Evolutionary conservation across 1,139 yeast genomes (phyloP), one percentile per base, ranked within the genome.

Genomic region (Magnusiomyces tetraspermus): DNA sequence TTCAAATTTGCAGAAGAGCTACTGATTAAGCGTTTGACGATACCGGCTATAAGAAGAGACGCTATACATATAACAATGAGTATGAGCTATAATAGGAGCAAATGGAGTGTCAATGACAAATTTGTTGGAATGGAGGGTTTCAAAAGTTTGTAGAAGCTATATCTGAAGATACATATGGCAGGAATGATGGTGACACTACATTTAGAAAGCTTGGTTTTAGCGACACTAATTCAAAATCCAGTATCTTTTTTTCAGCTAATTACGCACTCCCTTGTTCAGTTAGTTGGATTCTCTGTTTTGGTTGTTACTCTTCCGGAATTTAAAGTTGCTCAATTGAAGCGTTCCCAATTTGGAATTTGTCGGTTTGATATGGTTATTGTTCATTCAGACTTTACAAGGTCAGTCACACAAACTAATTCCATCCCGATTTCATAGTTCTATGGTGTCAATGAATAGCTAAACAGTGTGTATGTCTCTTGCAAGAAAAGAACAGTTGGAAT

Each of bases 1-100:
- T 92, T 45, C 98, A 94, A 71, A 89, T 92, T 67, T 92, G 90
- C 72, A 78, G 97, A 60, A 98, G 94, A 69, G 97, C 97, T 15
- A 82, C 95, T 50, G 99, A 92, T 67, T 85, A 90, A 77, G 85
- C 96, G 2, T 89, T 88, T 63, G 99, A 92, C 70, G 99, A 92
- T 71, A 92, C 99, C 37, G 96, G 97, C 57, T 95, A 95, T 57
- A 80, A 95, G 58, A 87, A 89, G 75, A 83, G 85, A 60, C 79
- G 83, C 62, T 87, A 89, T 75, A 75, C 96, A 66, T 92, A 92
- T 65, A 98, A 98, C 52, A 98, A 92, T 67, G 98, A 92, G 70
- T 98, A 92, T 69, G 99, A 92, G 71, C 76, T 94, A 60, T 98
- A 94, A 71, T 97, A 92, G 69, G 99, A 94, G 72, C 97, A 92